These are phyloP conservation scores for Leccinum variicolor DNA, from an alignment of 768 basidiomycete genomes.

Conservation along the genomic window DNA sequence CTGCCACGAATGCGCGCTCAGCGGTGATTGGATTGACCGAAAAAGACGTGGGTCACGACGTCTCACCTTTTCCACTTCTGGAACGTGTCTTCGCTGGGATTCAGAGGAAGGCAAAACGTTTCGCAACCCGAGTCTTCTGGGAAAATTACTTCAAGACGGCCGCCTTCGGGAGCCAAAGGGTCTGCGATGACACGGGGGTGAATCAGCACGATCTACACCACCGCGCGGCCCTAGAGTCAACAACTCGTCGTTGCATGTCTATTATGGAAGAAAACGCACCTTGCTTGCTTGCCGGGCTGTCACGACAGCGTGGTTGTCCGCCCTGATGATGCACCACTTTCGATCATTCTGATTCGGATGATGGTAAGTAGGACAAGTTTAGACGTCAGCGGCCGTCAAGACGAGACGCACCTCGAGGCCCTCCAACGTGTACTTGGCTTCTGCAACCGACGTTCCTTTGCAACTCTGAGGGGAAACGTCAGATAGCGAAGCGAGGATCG, in stretches of 20 bases:
- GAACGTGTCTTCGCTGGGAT: conserved; percentile 48
- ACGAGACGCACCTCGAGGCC: conserved; percentile 57
- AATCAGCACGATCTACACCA: conserved; percentile 62
- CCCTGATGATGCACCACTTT: conserved; percentile 66
- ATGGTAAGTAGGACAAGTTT: background rate
- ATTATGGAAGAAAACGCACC: conserved; percentile 32
- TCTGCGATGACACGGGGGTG: conserved; percentile 52
- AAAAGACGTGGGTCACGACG: background rate
- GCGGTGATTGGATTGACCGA: background rate
- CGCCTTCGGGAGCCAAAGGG: conserved; percentile 41
- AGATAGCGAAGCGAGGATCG: background rate
- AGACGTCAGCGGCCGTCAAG: background rate
- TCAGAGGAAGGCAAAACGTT: conserved; percentile 56
- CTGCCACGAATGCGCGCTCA: conserved; percentile 31
- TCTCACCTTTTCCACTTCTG: conserved; percentile 56
- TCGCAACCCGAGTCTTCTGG: conserved; percentile 57
- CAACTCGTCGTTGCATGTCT: background rate
- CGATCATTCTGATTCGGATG: conserved; percentile 56
- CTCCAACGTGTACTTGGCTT: conserved; percentile 52
- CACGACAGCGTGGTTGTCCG: conserved; percentile 47
- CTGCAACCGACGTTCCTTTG: conserved; percentile 58
- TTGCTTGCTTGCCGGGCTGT: conserved; percentile 66
- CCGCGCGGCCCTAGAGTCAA: background rate
- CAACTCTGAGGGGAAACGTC: conserved; percentile 54
- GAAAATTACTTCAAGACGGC: conserved; percentile 53